Evolutionary conservation across 116 monocot species (phyloP).

Genomic region (Trichopus zeylanicus): DNA sequence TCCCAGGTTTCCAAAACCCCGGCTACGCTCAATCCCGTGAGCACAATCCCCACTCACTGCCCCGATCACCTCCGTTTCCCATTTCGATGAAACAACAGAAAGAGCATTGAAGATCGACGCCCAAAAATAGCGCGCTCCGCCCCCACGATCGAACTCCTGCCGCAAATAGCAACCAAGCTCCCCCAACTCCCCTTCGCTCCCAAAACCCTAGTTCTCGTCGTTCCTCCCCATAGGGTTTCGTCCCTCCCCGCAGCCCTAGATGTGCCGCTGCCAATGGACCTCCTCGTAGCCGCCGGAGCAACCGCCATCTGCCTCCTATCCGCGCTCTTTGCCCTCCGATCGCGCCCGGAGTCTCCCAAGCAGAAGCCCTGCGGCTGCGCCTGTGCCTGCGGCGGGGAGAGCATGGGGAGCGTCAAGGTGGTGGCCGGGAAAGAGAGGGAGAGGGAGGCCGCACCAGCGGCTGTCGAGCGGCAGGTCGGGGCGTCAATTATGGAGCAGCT

Average conservation of each 20-base stretch:
- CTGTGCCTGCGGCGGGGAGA: constrained; percentile 14
- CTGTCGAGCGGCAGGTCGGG: constrained; percentile 73
- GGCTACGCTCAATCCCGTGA: too few species aligned
- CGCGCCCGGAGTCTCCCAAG: not conserved
- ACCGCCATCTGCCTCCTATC: constrained; percentile 29
- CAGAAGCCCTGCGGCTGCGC: constrained; percentile 23
- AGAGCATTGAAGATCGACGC: not conserved
- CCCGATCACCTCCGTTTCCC: not conserved
- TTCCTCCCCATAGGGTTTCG: not conserved
- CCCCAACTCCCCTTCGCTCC: not conserved
- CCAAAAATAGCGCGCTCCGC: not conserved
- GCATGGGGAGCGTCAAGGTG: constrained; percentile 3
- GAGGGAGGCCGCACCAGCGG: constrained; percentile 23
- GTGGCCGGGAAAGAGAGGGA: constrained; percentile 10
- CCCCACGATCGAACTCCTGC: not conserved
- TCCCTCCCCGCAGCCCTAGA: not conserved
- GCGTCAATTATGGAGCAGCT: constrained; percentile 97
- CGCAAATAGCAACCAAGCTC: not conserved
- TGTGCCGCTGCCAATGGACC: not conserved
- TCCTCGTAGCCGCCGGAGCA: constrained; percentile 28
- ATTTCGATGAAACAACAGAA: not conserved
- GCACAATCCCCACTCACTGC: not conserved
- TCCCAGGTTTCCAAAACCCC: too few species aligned
- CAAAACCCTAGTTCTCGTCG: not conserved
- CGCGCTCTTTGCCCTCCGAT: constrained; percentile 21